Evolutionary conservation across 2,329 filamentous ascomycete genomes (phyloP).

Genomic region (Cladosporium cucumerinum): DNA sequence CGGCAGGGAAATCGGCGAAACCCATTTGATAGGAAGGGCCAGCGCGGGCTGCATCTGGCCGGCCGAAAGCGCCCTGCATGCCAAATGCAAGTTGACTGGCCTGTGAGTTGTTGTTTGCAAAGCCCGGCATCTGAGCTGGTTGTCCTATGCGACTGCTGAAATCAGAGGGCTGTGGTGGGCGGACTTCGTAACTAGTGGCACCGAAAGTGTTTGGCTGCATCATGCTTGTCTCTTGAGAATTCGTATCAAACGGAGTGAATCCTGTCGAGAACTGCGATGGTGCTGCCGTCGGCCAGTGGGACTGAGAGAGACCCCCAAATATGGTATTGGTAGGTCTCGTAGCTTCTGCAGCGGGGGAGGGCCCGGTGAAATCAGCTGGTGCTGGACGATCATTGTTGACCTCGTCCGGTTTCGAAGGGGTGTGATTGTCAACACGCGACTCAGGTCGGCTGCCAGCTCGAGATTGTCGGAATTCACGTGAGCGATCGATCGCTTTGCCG

Average conservation of each 20-base stretch:
- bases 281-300: constrained; percentile 1
- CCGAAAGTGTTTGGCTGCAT: neutral
- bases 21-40: neutral
- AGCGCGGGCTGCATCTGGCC: neutral
- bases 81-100: neutral
- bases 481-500: constrained; percentile 32
- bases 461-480: constrained; percentile 28
- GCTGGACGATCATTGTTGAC: neutral
- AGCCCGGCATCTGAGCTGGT: neutral
- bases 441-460: constrained; percentile 19
- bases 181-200: neutral
- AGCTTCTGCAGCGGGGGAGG: neutral
- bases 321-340: neutral
- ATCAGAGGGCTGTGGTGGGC: neutral
- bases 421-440: constrained; percentile 2
- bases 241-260: neutral
- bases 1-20: neutral
- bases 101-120: neutral
- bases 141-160: neutral
- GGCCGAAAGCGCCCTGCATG: neutral
- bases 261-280: neutral
- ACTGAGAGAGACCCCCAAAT: neutral
- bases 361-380: neutral
- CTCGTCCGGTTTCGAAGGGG: neutral
- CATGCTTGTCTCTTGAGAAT: neutral